Conservation (phyloP, 2,329 filamentous ascomycete genomes). For the Blumeria hordei region DNA sequence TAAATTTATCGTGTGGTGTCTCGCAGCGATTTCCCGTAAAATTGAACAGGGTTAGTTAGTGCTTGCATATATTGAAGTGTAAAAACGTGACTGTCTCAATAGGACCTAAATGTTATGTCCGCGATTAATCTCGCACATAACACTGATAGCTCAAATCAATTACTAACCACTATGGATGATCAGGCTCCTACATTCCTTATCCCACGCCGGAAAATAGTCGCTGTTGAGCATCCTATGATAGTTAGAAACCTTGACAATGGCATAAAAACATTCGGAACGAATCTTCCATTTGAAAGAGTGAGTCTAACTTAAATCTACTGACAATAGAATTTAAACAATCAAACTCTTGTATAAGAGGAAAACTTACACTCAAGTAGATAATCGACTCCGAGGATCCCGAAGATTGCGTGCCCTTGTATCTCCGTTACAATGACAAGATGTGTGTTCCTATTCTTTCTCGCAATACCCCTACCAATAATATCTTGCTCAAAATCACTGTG, state of each 20-base stretch:
- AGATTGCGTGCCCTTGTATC: conserved; percentile 38
- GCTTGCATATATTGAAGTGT: no score
- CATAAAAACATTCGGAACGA: conserved; percentile 31
- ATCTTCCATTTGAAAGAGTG: conserved; percentile 12
- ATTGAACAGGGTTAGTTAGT: no score
- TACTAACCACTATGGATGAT: no score
- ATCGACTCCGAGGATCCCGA: conserved; percentile 21
- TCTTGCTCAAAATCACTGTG: conserved; percentile 67
- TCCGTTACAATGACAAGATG: conserved; percentile 58
- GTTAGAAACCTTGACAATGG: conserved; percentile 39
- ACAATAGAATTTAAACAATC: not conserved
- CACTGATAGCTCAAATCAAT: no score
- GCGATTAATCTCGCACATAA: no score
- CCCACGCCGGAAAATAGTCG: conserved; percentile 27
- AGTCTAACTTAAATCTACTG: conserved; percentile 3
- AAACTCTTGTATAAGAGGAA: not conserved
- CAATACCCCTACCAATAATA: conserved; percentile 52
- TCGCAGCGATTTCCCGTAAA: no score
- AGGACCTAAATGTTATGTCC: no score
- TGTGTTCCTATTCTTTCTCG: conserved; percentile 58
- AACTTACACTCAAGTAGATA: conserved; percentile 15
- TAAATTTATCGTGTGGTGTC: no score
- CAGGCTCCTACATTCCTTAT: conserved; percentile 11
- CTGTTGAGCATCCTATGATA: conserved; percentile 43
- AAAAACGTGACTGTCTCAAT: no score